A percentile compares a stretch with the other conserved stretches of the same genome.
phyloP scores from a whole-genome alignment of 2,329 filamentous ascomycete genomes.

The Trichophyton verrucosum region DNA sequence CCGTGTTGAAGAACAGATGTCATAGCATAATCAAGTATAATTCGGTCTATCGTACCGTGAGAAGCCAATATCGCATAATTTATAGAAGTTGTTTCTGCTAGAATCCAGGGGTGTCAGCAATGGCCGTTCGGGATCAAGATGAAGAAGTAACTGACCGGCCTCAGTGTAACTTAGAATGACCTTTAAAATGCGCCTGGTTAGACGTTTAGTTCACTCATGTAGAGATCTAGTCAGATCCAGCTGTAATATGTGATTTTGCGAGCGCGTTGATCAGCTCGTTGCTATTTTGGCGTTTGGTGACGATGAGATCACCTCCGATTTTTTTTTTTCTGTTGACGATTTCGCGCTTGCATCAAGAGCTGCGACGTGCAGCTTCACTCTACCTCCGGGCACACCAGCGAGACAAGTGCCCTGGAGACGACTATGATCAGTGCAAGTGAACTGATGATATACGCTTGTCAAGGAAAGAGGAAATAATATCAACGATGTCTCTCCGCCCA shows the following conservation, averaged over 20 bases:
- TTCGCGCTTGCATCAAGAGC: neutral
- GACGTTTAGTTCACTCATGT: neutral
- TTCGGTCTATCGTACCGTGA: neutral
- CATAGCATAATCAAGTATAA: neutral
- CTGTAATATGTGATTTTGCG: neutral
- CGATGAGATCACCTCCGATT: neutral
- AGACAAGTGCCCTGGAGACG: neutral
- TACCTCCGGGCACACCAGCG: neutral
- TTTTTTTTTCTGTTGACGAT: neutral
- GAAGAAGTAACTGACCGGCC: neutral
- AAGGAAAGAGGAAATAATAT: neutral
- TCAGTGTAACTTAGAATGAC: neutral
- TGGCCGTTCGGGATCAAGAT: neutral
- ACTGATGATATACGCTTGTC: neutral
- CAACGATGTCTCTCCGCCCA: slow-evolving; percentile 19
- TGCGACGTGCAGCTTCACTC: neutral
- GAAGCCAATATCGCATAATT: neutral
- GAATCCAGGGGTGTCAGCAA: neutral
- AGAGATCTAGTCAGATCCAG: neutral
- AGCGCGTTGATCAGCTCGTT: neutral
- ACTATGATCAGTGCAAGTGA: neutral
- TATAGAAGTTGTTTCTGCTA: neutral
- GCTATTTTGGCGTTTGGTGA: neutral
- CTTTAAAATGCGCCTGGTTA: neutral
- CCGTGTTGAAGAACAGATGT: neutral